These are phyloP conservation scores for Amylocarpus encephaloides DNA, from an alignment of 2,329 filamentous ascomycete genomes.

Conservation along the genomic window DNA sequence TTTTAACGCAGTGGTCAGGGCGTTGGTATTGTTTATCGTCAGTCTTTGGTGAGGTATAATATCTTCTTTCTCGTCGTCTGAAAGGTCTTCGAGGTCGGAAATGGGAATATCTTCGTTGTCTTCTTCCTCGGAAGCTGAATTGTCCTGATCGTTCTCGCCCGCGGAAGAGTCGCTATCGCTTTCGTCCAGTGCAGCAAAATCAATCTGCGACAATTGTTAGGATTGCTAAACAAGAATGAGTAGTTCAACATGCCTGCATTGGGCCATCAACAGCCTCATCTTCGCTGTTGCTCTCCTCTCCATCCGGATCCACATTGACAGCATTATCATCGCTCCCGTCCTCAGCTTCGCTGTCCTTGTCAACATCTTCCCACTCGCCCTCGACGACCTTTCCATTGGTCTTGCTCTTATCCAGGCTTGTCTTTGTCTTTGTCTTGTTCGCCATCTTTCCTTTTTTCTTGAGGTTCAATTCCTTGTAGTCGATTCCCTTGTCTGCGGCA, in stretches of 20 bases:
- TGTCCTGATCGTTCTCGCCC: constrained; percentile 38
- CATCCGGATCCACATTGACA: constrained; percentile 25
- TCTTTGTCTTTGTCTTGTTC: constrained; percentile 44
- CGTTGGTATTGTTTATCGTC: constrained; percentile 94
- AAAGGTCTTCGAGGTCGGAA: constrained; percentile 73
- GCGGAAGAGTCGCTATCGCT: constrained; percentile 52
- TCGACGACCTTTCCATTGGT: constrained; percentile 28
- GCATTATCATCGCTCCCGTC: constrained; percentile 29
- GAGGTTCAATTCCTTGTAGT: constrained; percentile 41
- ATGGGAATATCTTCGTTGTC: constrained; percentile 85
- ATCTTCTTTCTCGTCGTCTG: constrained; percentile 78
- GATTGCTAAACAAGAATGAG: background rate
- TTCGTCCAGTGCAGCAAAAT: constrained; percentile 51
- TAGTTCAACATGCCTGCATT: constrained; percentile 17
- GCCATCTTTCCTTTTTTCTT: constrained; percentile 33
- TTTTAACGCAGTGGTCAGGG: constrained; percentile 71
- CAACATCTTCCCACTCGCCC: constrained; percentile 38
- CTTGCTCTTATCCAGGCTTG: constrained; percentile 32
- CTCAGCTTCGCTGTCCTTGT: constrained; percentile 25
- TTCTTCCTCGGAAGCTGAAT: constrained; percentile 52
- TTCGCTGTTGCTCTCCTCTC: constrained; percentile 35
- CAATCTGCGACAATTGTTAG: constrained; percentile 35
- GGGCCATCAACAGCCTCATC: constrained; percentile 23
- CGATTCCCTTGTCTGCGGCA: constrained; percentile 47
- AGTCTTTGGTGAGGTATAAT: constrained; percentile 85